Evolutionary conservation across 2,329 filamentous ascomycete species (phyloP).

Genomic region (Aspergillus candidus): DNA sequence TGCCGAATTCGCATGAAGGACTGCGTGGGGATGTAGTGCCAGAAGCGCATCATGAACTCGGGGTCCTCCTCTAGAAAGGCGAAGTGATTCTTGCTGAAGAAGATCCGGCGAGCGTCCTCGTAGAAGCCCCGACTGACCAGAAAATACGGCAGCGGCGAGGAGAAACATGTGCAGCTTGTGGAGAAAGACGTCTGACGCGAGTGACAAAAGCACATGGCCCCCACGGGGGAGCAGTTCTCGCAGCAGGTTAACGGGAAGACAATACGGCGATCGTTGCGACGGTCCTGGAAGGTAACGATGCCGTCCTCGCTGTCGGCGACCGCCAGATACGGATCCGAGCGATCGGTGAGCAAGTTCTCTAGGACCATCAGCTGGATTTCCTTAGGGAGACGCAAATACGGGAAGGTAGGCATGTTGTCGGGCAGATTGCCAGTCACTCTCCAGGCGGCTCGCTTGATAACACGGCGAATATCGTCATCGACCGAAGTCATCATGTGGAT

Average conservation of each 20-base stretch:
- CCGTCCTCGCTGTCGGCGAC: slow-evolving; percentile 3
- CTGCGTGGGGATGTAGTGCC: slow-evolving; percentile 14
- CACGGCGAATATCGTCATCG: slow-evolving; percentile 11
- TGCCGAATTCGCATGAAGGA: slow-evolving; percentile 16
- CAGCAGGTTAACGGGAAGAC: slow-evolving; percentile 15
- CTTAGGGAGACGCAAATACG: slow-evolving; percentile 19
- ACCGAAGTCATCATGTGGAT: slow-evolving; percentile 13
- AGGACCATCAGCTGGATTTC: slow-evolving; percentile 24
- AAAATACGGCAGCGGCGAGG: slow-evolving; percentile 19
- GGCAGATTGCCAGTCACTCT: slow-evolving; percentile 12
- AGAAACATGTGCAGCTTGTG: slow-evolving; percentile 20
- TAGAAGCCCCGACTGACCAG: slow-evolving; percentile 20
- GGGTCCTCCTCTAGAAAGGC: slow-evolving; percentile 19
- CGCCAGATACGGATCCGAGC: slow-evolving; percentile 11
- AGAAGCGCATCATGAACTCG: slow-evolving; percentile 16
- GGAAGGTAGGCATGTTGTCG: slow-evolving; percentile 10
- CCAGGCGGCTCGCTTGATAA: slow-evolving; percentile 12
- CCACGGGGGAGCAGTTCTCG: slow-evolving; percentile 17
- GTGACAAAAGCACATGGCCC: slow-evolving; percentile 18
- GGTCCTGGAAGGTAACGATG: slow-evolving; percentile 13
- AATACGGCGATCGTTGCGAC: slow-evolving; percentile 6
- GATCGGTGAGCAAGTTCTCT: slow-evolving; percentile 12
- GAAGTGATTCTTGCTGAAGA: slow-evolving; percentile 19
- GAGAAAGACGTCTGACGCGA: slow-evolving; percentile 18
- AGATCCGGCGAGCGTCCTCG: slow-evolving; percentile 15